Conservation (phyloP, 306 rosid species). For the Prunus davidiana region DNA sequence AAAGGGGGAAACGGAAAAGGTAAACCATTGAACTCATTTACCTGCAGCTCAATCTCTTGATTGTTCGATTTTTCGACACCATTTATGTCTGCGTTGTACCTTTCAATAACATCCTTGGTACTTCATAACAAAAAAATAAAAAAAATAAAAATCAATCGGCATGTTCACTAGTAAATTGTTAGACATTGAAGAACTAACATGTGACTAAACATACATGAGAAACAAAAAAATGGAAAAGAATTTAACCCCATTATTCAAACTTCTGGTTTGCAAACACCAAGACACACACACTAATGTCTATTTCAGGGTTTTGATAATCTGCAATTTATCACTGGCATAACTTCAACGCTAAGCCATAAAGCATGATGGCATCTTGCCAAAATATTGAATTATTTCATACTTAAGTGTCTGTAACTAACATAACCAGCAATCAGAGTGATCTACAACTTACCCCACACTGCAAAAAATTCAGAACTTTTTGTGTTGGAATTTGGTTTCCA, state of each 20-base stretch:
- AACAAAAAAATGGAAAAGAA: not conserved
- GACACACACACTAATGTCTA: no score
- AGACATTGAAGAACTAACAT: not conserved
- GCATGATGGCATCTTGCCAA: no score
- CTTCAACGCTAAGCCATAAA: no score
- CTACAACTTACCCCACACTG: no score
- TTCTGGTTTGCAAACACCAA: not conserved
- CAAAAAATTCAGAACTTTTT: no score
- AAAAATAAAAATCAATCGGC: not conserved
- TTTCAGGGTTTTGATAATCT: no score
- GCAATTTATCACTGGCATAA: no score
- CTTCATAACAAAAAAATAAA: conserved; percentile 10
- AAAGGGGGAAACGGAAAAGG: not conserved
- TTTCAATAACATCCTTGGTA: conserved; percentile 29
- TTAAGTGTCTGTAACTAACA: no score
- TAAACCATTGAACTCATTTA: not conserved
- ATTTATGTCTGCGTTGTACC: conserved; percentile 20
- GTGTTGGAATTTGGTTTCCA: not conserved
- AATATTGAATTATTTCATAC: no score
- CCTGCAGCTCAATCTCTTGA: conserved; percentile 34
- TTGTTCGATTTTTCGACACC: conserved; percentile 13
- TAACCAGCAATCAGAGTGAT: no score
- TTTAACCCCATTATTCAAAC: not conserved
- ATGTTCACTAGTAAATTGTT: not conserved
- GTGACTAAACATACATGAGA: not conserved